Percentiles rank a stretch among this genome's conserved stretches.
Conservation (phyloP, 2,329 filamentous ascomycete genomes). For the Trichoderma hamatum region DNA sequence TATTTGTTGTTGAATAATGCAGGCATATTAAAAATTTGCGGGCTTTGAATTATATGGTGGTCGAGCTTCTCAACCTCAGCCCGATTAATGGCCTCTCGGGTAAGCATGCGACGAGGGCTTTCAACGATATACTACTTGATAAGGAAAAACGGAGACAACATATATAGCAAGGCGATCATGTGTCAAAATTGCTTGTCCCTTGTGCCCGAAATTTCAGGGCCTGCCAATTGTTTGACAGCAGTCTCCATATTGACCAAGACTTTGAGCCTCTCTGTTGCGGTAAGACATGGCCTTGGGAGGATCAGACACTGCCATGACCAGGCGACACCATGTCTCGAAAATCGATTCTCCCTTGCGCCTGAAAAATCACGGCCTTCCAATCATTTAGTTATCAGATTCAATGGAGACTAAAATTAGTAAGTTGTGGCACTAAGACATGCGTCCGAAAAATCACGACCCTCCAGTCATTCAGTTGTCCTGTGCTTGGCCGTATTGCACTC, state of each 20-base stretch:
- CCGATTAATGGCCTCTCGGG: neutral
- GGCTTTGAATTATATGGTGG: neutral
- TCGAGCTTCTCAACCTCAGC: neutral
- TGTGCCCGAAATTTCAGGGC: neutral
- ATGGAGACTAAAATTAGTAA: neutral
- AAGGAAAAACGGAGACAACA: too few relatives aligned
- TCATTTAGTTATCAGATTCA: neutral
- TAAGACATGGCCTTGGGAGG: neutral
- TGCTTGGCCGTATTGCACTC: too few relatives aligned
- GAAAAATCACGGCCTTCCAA: neutral
- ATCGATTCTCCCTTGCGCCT: neutral
- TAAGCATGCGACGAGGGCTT: neutral
- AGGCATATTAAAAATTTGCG: too few relatives aligned
- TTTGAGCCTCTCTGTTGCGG: neutral
- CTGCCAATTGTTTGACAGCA: neutral
- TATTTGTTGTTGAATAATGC: too few relatives aligned
- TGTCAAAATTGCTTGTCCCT: neutral
- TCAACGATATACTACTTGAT: too few relatives aligned
- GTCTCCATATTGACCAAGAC: neutral
- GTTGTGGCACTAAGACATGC: neutral
- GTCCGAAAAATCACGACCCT: neutral
- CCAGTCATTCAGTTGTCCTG: too few relatives aligned
- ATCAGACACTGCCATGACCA: neutral
- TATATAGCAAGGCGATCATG: neutral
- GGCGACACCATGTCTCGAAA: neutral